phyloP scores from a whole-genome alignment of 2,329 filamentous ascomycete genomes.

The Pyrenochaeta sp. region DNA sequence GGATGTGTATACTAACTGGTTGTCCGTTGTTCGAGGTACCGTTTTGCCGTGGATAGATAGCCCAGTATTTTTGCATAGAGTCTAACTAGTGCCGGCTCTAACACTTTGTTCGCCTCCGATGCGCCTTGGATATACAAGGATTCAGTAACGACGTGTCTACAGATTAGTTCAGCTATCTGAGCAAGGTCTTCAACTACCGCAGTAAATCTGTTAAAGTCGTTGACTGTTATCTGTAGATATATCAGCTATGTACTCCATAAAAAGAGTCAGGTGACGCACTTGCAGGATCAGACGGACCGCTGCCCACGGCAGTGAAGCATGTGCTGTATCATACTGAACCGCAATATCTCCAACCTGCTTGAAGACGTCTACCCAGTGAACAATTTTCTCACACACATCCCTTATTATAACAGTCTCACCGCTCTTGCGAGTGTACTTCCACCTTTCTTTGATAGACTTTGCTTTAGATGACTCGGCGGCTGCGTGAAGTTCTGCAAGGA shows the following conservation, averaged over 20 bases:
- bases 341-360: slow-evolving; percentile 41
- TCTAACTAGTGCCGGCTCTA: slow-evolving; percentile 4
- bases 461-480: slow-evolving; percentile 12
- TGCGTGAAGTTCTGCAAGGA: slow-evolving; percentile 21
- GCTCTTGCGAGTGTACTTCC: slow-evolving; percentile 23
- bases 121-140: slow-evolving; percentile 6
- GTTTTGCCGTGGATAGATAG: slow-evolving; percentile 15
- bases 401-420: slow-evolving; percentile 29
- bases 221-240: slow-evolving; percentile 13
- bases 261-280: slow-evolving; percentile 17
- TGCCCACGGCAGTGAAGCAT: slow-evolving; percentile 46
- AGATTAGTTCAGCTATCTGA: slow-evolving; percentile 15
- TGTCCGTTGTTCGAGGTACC: slow-evolving; percentile 6
- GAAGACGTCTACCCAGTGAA: slow-evolving; percentile 37
- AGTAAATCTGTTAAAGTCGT: neutral
- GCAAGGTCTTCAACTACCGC: slow-evolving; percentile 15
- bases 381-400: slow-evolving; percentile 42
- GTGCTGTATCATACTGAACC: slow-evolving; percentile 41
- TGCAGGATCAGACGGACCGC: slow-evolving; percentile 42
- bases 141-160: slow-evolving; percentile 15
- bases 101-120: slow-evolving; percentile 2
- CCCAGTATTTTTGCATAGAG: slow-evolving; percentile 16
- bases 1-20: neutral
- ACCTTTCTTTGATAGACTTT: slow-evolving; percentile 14
- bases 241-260: neutral